These are phyloP conservation scores for Erythrophleum ivorense DNA, from an alignment of 331 rosid species.

Conservation along the genomic window DNA sequence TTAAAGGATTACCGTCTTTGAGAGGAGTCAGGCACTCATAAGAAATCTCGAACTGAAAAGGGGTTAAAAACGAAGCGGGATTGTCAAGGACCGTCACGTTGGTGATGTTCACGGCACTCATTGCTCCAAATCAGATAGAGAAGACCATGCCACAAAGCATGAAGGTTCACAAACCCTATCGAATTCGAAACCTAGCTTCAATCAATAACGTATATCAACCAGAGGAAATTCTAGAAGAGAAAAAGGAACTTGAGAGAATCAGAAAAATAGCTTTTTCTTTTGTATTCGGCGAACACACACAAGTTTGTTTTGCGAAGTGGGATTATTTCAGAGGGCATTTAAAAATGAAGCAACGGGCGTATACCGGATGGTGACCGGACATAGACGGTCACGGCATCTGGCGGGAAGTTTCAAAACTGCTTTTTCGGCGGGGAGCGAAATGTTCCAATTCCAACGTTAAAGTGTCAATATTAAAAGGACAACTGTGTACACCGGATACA, in stretches of 20 bases:
- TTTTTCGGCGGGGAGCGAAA: not conserved
- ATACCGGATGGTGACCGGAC: slow-evolving; percentile 6
- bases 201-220: not conserved
- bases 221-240: not conserved
- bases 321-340: too few relatives aligned
- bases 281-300: too few relatives aligned
- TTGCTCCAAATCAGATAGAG: slow-evolving; percentile 31
- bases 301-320: too few relatives aligned
- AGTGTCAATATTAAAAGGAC: too few relatives aligned
- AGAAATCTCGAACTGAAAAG: slow-evolving; percentile 90
- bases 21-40: slow-evolving; percentile 80
- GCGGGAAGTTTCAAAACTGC: slow-evolving; percentile 14
- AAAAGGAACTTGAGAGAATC: not conserved
- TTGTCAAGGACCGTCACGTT: slow-evolving; percentile 80
- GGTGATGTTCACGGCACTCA: slow-evolving; percentile 81
- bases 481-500: too few relatives aligned
- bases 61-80: slow-evolving; percentile 67
- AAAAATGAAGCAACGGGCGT: not conserved
- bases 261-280: not conserved
- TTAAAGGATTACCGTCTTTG: slow-evolving; percentile 56
- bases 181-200: not conserved
- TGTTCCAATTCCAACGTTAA: not conserved
- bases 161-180: not conserved
- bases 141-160: not conserved
- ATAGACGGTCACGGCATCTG: not conserved